These are phyloP conservation scores for Simplicillium sp. DNA, from an alignment of 2,329 filamentous ascomycete genomes.

Conservation along the genomic window DNA sequence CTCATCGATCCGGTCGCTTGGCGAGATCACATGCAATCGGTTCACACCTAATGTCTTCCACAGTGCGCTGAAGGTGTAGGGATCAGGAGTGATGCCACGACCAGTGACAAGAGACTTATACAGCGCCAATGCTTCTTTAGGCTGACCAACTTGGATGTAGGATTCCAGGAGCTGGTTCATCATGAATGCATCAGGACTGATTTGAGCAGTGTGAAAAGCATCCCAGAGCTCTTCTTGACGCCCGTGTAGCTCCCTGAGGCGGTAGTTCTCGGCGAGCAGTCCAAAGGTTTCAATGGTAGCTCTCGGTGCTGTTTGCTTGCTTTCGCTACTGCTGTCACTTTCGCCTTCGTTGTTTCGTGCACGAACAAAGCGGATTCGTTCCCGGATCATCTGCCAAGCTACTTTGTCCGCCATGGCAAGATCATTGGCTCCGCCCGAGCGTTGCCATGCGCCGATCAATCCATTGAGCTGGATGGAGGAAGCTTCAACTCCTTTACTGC, in stretches of 20 bases:
- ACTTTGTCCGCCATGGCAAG: constrained; percentile 55
- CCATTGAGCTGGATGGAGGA: constrained; percentile 73
- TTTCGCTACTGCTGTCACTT: too few relatives aligned
- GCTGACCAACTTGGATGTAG: constrained; percentile 49
- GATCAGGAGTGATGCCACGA: constrained; percentile 46
- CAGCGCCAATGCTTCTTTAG: constrained; percentile 41
- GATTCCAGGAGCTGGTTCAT: constrained; percentile 70
- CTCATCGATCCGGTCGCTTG: constrained; percentile 19
- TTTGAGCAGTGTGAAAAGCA: constrained; percentile 52
- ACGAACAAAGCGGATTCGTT: constrained; percentile 55
- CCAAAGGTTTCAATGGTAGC: constrained; percentile 73
- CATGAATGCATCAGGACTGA: constrained; percentile 62
- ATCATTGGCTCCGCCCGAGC: constrained; percentile 45
- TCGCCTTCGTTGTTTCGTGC: constrained; percentile 21
- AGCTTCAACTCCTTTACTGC: constrained; percentile 54
- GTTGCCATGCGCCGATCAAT: constrained; percentile 69
- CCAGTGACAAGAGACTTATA: constrained; percentile 44
- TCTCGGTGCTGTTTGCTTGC: constrained; percentile 27
- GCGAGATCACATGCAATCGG: constrained; percentile 27
- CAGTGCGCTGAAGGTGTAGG: constrained; percentile 59
- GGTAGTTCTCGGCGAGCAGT: constrained; percentile 64
- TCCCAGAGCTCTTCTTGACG: constrained; percentile 52
- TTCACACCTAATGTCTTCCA: constrained; percentile 52
- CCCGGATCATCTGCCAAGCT: constrained; percentile 68
- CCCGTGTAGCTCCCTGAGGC: constrained; percentile 46